A percentile compares a stretch with the other conserved stretches of the same genome.
These are phyloP conservation scores for Talaromyces trachyspermus DNA, from an alignment of 495 filamentous ascomycete species.

Conservation along the genomic window DNA sequence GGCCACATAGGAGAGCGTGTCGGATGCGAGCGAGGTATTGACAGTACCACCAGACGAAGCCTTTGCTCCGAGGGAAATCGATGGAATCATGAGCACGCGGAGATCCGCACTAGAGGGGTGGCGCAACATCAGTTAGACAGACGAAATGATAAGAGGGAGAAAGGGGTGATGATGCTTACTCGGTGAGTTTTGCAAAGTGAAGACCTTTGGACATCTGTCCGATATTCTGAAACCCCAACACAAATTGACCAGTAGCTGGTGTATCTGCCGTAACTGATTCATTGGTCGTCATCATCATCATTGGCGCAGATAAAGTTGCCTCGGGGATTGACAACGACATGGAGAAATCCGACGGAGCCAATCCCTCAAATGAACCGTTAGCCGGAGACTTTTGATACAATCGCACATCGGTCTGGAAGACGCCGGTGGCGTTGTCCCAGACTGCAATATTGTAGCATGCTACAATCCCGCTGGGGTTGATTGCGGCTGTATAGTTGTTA, in stretches of 20 bases:
- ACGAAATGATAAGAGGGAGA: neutral
- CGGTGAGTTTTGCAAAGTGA: slow-evolving; percentile 11
- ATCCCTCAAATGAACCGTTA: slow-evolving; percentile 47
- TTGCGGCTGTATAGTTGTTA: slow-evolving; percentile 30
- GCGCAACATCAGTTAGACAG: slow-evolving; percentile 14
- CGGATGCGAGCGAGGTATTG: slow-evolving; percentile 53
- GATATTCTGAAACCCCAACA: slow-evolving; percentile 21
- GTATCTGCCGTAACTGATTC: neutral
- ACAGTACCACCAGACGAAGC: slow-evolving; percentile 36
- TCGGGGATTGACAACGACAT: slow-evolving; percentile 52
- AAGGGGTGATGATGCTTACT: slow-evolving; percentile 16
- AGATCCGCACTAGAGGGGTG: slow-evolving; percentile 36
- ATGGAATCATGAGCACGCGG: slow-evolving; percentile 54
- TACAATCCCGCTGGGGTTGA: slow-evolving; percentile 65
- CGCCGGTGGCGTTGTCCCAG: slow-evolving; percentile 52
- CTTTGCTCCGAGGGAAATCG: slow-evolving; percentile 49
- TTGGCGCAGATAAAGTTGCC: slow-evolving; percentile 40
- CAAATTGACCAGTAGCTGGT: neutral
- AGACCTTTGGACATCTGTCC: slow-evolving; percentile 22
- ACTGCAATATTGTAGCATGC: slow-evolving; percentile 69
- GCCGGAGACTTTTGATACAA: slow-evolving; percentile 56
- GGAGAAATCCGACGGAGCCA: slow-evolving; percentile 47
- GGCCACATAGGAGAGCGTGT: slow-evolving; percentile 60
- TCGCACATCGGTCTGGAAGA: slow-evolving; percentile 64
- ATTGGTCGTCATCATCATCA: neutral